phyloP scores from a whole-genome alignment of 495 filamentous ascomycete species.

The Pyrenula aspistea region DNA sequence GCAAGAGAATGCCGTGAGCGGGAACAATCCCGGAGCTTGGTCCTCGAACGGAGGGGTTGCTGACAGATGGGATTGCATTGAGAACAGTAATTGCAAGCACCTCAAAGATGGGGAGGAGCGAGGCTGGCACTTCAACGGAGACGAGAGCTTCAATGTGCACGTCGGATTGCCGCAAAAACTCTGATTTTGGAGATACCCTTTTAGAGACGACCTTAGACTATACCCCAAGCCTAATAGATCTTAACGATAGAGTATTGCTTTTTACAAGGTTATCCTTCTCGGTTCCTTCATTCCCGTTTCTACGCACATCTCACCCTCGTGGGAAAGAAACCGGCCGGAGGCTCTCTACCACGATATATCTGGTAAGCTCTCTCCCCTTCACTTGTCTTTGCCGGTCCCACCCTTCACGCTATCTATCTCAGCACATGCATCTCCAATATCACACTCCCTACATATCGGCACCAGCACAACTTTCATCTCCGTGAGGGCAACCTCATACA shows the following conservation, averaged over 20 bases:
- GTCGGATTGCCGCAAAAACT: background rate
- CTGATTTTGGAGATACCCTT: too few relatives aligned
- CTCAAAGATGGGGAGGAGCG: slow-evolving; percentile 72
- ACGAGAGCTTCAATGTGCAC: slow-evolving; percentile 48
- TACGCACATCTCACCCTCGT: background rate
- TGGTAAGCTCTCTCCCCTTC: background rate
- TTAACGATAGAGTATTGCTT: too few relatives aligned
- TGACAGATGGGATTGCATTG: slow-evolving; percentile 68
- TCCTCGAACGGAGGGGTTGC: slow-evolving; percentile 51
- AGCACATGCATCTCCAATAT: background rate
- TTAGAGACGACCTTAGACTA: too few relatives aligned
- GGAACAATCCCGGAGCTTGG: slow-evolving; percentile 32
- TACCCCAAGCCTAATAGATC: too few relatives aligned
- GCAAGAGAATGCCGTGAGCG: slow-evolving; percentile 13
- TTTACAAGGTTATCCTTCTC: too few relatives aligned
- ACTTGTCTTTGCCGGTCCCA: background rate
- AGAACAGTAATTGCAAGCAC: slow-evolving; percentile 75
- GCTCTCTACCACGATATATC: background rate
- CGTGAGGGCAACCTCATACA: too few relatives aligned
- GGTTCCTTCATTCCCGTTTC: background rate
- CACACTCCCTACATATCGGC: background rate
- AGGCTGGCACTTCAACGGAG: slow-evolving; percentile 73
- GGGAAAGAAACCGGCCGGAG: background rate
- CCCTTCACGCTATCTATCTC: background rate
- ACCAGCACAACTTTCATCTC: too few relatives aligned